Conservation (phyloP, 257 asterid genomes). For the Solanum ahanhuiri region DNA sequence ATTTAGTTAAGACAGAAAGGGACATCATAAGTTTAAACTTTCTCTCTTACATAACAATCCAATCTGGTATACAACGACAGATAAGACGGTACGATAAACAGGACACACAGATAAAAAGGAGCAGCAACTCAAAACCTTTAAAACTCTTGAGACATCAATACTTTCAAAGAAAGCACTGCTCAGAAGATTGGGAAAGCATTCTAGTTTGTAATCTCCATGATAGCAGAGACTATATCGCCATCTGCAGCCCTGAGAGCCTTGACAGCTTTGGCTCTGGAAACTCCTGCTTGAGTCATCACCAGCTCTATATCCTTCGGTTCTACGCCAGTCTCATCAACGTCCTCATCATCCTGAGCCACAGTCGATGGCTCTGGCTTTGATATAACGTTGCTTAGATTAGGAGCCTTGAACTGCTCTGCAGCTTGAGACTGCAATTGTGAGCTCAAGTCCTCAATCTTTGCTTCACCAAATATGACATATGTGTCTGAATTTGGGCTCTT, state of each 20-base stretch:
- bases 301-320: constrained; percentile 55
- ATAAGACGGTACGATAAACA: not conserved
- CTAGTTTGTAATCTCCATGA: constrained; percentile 58
- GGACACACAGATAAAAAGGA: not conserved
- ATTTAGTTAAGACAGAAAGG: not conserved
- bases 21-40: not conserved
- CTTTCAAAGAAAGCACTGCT: not conserved
- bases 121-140: not conserved
- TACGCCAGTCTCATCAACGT: constrained; percentile 52
- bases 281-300: constrained; percentile 55
- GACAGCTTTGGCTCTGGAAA: constrained; percentile 34
- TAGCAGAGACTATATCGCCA: constrained; percentile 58
- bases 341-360: constrained; percentile 46
- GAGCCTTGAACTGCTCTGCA: constrained; percentile 53
- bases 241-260: constrained; percentile 40
- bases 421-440: constrained; percentile 58
- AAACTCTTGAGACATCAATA: not conserved
- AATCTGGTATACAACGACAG: not conserved
- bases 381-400: constrained; percentile 16
- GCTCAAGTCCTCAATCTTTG: constrained; percentile 59
- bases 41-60: not conserved
- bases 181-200: not conserved
- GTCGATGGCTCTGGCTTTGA: constrained; percentile 29
- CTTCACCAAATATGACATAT: constrained; percentile 54
- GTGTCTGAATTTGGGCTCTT: constrained; percentile 69